Base-by-base conservation (phyloP, 2,329 filamentous ascomycete genomes). In the Pestalotiopsis sp. region DNA sequence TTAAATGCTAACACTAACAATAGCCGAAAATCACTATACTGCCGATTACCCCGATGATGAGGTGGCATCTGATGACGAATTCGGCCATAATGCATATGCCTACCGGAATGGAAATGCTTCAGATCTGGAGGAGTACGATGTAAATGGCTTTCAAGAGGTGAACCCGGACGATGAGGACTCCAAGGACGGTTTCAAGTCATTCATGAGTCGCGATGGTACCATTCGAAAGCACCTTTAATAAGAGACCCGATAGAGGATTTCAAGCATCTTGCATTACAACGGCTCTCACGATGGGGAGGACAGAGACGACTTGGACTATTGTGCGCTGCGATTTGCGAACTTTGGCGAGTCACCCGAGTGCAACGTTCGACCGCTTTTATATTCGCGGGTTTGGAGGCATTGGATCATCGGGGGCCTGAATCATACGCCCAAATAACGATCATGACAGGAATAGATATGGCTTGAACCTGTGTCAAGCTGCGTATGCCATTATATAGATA, bases 21-120 rank as follows among this genome's bases (percentile, higher is more conserved):
- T 70, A 90, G 91, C 92, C 45, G 92, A 95, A 77, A 91, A 93
- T 74, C 90, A 93, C 79, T 94, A 94, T 76, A 89, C 90, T 3
- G 91, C 92, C 66, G 92, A 95, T 77, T 95, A 95, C 73, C 92
- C 92, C 0, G 92, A 95, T 70, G 92, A 95, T 66, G 92, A 95
- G 77, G 86, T 94, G 14, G 90, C 89, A 59, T 91, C 89, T 17
- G 92, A 94, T 73, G 90, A 92, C 72, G 90, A 92, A 77, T 88
- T 85, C 70, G 87, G 84, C 58, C 82, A 83, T 11, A 85, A 88
- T 67, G 77, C 87, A 1, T 90, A 90, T 75, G 79, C 82, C 41
- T 90, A 86, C 74, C 83, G 84, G 58, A 87, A 82, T 23, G 79
- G 79, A 27, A 86, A 88, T 66, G 85, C 85, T 9, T 88, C 87